phyloP scores from a whole-genome alignment of 352 stramenopile species.

The Phytophthora syringae region DNA sequence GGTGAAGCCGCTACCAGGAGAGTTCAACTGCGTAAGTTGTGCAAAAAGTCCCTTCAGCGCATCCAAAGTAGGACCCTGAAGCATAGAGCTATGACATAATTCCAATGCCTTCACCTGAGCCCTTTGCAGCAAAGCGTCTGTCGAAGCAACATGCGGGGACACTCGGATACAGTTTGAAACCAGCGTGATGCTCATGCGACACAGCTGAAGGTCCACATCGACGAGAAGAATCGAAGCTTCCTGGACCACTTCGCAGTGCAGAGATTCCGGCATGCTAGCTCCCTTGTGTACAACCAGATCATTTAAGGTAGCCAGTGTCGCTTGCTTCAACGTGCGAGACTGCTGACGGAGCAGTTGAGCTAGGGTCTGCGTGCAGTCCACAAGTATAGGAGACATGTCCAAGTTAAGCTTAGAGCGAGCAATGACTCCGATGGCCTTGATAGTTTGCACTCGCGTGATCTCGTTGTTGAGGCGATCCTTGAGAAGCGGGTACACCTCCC shows the following conservation, averaged over 20 bases:
- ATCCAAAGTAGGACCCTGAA: constrained; percentile 86
- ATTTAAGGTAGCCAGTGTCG: constrained; percentile 92
- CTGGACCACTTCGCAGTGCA: constrained; percentile 91
- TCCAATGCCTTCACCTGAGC: constrained; percentile 82
- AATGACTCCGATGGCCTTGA: constrained; percentile 95
- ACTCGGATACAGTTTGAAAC: constrained; percentile 79
- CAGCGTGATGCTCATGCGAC: constrained; percentile 93
- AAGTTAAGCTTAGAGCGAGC: constrained; percentile 86
- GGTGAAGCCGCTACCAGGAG: constrained; percentile 73
- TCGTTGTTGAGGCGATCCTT: constrained; percentile 98
- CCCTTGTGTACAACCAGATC: constrained; percentile 88
- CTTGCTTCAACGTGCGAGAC: constrained; percentile 95
- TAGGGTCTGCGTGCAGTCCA: constrained; percentile 89
- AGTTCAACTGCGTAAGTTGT: constrained; percentile 69
- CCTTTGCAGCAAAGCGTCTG: constrained; percentile 67
- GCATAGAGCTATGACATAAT: constrained; percentile 92
- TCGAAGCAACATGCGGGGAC: constrained; percentile 60
- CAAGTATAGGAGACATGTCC: constrained; percentile 92
- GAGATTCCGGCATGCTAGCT: constrained; percentile 62
- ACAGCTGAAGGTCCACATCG: constrained; percentile 97
- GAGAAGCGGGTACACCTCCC: constrained; percentile 91
- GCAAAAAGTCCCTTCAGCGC: constrained; percentile 67
- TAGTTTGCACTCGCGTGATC: constrained; percentile 96
- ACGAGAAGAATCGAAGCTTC: constrained; percentile 93
- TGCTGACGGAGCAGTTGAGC: constrained; percentile 95